Base-by-base conservation (phyloP, 2,329 filamentous ascomycete genomes). In the Thelonectria blattea region DNA sequence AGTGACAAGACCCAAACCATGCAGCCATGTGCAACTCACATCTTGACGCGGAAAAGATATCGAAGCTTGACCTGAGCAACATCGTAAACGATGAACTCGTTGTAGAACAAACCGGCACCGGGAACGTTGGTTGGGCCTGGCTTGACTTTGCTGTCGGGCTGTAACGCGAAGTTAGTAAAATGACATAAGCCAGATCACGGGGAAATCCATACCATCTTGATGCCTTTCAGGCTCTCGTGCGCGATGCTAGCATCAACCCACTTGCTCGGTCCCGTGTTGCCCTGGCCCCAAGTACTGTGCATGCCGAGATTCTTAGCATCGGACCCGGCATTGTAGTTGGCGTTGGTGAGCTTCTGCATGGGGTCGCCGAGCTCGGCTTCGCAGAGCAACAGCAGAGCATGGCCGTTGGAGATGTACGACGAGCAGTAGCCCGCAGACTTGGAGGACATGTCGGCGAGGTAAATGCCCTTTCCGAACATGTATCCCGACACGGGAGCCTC, bases 381-480 rank as follows among this genome's bases (percentile, higher is more conserved):
- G 69, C 92, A 96, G 1, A 97, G 87, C 17, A 97, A 82, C 4
- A 96, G 80, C 3, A 97, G 80, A 0, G 88, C 92, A 20, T 88
- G 86, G 18, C 86, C 84, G n/a, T 83, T 85, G n/a, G 89, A 90
- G 61, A 79, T 83, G 65, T 77, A 73, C 0, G 86, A 73, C 53
- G 75, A 83, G 73, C 91, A 95, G 78, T 96, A 96, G 68, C 86
- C 86, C 15, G 91, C 91, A 2, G 89, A 92, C 77, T 96, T 96
- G 72, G 86, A 90, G 0, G 87, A 90, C 83, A 93, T 93, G 70
- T 96, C 92, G 2, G 92, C 92, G 2, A 96, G 84, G 72, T 96
- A 96, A 48, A 96, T 90, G 46, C 92, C 92, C 75, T 96, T 96
- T 58, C 90, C 92, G 67, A 96, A 96, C 90, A 94, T 94, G 79